phyloP scores from a whole-genome alignment of 2,329 filamentous ascomycete species.

The Leptosphaerulina australis region DNA sequence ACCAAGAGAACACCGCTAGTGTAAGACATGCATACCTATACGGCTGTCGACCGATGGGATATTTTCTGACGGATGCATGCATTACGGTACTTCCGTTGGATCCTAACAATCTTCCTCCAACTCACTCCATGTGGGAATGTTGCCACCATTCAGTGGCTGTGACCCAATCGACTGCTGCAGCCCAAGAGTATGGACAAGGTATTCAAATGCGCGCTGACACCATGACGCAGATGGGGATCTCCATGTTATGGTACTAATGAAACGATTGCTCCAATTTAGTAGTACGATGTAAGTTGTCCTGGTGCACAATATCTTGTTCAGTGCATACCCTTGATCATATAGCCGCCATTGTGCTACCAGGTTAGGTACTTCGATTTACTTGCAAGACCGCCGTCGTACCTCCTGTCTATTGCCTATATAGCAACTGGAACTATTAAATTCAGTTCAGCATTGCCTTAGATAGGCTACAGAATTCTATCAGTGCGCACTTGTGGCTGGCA shows the following conservation, averaged over 20 bases:
- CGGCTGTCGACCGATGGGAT: background rate
- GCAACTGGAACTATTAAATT: conserved; percentile 6
- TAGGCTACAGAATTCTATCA: background rate
- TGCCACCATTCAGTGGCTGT: background rate
- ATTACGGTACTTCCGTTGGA: background rate
- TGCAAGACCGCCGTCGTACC: conserved; percentile 12
- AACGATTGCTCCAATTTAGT: background rate
- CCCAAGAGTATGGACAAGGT: background rate
- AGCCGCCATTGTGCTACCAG: background rate
- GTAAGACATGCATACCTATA: conserved; percentile 8
- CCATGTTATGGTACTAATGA: background rate
- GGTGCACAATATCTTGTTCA: background rate
- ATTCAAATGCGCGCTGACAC: conserved; percentile 5
- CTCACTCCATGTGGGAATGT: conserved; percentile 2
- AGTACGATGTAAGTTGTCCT: background rate
- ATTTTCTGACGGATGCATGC: background rate
- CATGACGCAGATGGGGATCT: background rate
- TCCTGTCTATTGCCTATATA: conserved; percentile 6
- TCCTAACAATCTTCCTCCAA: background rate
- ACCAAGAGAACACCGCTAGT: background rate
- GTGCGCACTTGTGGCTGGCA: conserved; percentile 7
- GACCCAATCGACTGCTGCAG: background rate
- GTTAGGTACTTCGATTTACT: background rate
- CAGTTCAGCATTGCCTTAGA: conserved; percentile 6
- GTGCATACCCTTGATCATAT: conserved; percentile 4